phyloP scores from a whole-genome alignment of 495 filamentous ascomycete species.

The Tuber indicum region DNA sequence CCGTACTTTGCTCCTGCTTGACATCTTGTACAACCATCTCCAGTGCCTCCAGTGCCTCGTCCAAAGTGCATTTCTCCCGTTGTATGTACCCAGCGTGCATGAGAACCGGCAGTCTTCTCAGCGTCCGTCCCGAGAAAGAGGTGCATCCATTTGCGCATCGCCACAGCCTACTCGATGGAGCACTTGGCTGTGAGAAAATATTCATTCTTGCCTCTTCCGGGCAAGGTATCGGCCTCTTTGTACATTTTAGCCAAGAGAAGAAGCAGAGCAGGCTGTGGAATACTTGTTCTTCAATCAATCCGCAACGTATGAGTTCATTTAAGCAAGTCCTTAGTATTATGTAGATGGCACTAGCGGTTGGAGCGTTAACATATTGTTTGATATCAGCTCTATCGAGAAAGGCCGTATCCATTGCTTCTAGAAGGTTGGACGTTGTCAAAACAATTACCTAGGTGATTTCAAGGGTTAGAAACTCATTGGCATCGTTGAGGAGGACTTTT shows the following conservation, averaged over 20 bases:
- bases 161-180: conserved; percentile 37
- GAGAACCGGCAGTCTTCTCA: conserved; percentile 37
- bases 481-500: background rate
- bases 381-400: conserved; percentile 55
- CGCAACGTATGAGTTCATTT: conserved; percentile 48
- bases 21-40: conserved; percentile 33
- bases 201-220: conserved; percentile 35
- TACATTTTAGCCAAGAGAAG: background rate
- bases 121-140: conserved; percentile 29
- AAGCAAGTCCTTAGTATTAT: conserved; percentile 50
- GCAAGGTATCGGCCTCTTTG: conserved; percentile 28
- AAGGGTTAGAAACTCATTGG: conserved; percentile 6
- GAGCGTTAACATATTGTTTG: conserved; percentile 48
- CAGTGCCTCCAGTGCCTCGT: conserved; percentile 35
- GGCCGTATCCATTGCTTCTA: conserved; percentile 45
- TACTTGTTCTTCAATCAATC: conserved; percentile 42
- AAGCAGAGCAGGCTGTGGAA: background rate
- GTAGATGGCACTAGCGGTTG: conserved; percentile 46
- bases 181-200: conserved; percentile 34
- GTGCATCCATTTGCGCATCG: conserved; percentile 31
- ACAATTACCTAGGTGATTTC: conserved; percentile 39
- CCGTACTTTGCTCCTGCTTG: background rate
- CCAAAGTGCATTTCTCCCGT: conserved; percentile 25
- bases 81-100: conserved; percentile 42
- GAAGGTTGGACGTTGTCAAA: conserved; percentile 39